A percentile compares a stretch with the other conserved stretches of the same genome.
These are phyloP conservation scores for Hericium coralloides DNA, from an alignment of 768 basidiomycete genomes.

Conservation along the genomic window DNA sequence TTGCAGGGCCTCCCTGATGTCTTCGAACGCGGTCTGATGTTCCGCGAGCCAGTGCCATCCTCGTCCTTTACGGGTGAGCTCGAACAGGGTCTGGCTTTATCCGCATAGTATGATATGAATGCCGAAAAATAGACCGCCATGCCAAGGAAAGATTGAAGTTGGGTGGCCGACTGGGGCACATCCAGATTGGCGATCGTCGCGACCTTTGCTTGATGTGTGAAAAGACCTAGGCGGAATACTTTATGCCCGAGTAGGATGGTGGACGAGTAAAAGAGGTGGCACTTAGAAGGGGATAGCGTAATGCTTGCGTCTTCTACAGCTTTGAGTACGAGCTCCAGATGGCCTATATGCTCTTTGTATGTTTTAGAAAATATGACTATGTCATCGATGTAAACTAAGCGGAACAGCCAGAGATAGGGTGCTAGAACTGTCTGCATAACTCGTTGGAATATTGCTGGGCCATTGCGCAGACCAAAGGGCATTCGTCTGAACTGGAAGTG, in stretches of 20 bases:
- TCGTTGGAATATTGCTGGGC: constrained; percentile 31
- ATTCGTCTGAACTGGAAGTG: constrained; percentile 32
- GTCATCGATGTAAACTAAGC: constrained; percentile 8
- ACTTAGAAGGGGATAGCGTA: constrained; percentile 21
- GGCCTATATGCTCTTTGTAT: constrained; percentile 7
- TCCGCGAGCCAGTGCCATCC: constrained; percentile 16
- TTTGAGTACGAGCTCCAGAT: constrained; percentile 22
- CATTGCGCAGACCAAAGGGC: constrained; percentile 27
- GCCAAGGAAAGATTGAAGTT: constrained; percentile 18
- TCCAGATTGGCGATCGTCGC: constrained; percentile 23
- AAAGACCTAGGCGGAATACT: constrained; percentile 28
- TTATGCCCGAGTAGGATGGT: constrained; percentile 26
- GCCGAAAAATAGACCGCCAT: constrained; percentile 28
- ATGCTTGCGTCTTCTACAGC: constrained; percentile 16
- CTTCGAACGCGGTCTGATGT: constrained; percentile 22
- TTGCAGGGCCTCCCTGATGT: constrained; percentile 21
- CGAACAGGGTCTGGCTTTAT: constrained; percentile 26
- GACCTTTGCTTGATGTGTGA: constrained; percentile 29
- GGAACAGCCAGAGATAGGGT: constrained; percentile 4
- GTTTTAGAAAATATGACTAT: constrained; percentile 6
- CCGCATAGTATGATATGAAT: constrained; percentile 28
- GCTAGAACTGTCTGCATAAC: constrained; percentile 26
- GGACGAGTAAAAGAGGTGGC: constrained; percentile 16
- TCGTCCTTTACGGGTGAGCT: constrained; percentile 21
- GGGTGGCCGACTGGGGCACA: constrained; percentile 6